A percentile compares a stretch with the other conserved stretches of the same genome.
Evolutionary conservation across 1,284 basidiomycete species (phyloP).

Genomic region (Phlebopus sp.): DNA sequence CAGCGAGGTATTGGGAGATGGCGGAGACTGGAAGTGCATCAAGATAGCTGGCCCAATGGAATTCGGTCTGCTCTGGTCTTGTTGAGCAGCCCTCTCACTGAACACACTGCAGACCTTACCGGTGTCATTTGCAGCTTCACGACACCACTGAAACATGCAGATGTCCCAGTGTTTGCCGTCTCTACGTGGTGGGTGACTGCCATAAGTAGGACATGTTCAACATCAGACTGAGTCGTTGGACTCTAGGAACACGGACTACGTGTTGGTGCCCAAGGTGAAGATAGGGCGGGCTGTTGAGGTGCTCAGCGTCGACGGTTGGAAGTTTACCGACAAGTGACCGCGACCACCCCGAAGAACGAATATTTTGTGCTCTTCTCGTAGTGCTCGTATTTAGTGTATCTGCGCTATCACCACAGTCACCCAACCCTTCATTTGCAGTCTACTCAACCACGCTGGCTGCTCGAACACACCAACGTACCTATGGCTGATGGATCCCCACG

Average conservation of each 20-base stretch:
- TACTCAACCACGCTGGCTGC: too few relatives aligned
- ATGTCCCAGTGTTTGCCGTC: constrained; percentile 58
- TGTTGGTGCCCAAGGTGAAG: constrained; percentile 49
- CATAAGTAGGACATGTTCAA: not conserved
- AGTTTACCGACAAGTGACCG: constrained; percentile 32
- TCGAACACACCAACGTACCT: too few relatives aligned
- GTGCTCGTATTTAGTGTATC: too few relatives aligned
- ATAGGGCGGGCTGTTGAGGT: constrained; percentile 39
- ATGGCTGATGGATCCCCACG: constrained; percentile 26
- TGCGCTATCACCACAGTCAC: constrained; percentile 1
- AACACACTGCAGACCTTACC: constrained; percentile 43
- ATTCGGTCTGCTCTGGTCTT: constrained; percentile 37
- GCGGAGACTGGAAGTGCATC: constrained; percentile 55
- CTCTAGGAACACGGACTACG: constrained; percentile 61
- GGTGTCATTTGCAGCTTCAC: constrained; percentile 59
- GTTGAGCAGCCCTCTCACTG: constrained; percentile 3
- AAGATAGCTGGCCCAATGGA: constrained; percentile 66
- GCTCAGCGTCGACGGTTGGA: constrained; percentile 50
- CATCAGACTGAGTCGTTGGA: constrained; percentile 1
- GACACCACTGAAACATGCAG: constrained; percentile 51
- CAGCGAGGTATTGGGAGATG: constrained; percentile 39
- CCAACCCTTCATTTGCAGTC: too few relatives aligned
- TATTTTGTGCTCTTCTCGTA: too few relatives aligned
- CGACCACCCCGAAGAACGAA: too few relatives aligned
- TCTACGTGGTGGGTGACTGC: constrained; percentile 60